A percentile compares a stretch with the other conserved stretches of the same genome.
Evolutionary conservation across 1,139 yeast species (phyloP).

Genomic region (Zhuliangozyma parablackwelliae): DNA sequence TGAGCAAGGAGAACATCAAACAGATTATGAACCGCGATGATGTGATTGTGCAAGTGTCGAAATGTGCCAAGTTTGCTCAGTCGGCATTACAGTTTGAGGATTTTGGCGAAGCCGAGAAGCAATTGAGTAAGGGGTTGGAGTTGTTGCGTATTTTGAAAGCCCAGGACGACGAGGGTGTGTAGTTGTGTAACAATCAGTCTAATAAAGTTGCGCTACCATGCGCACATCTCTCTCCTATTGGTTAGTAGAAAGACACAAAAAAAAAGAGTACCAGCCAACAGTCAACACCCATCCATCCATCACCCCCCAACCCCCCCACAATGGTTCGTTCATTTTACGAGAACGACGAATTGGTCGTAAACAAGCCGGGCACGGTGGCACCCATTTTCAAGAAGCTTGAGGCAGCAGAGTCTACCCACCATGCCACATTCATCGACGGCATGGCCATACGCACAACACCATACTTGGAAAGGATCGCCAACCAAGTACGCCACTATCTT

Average conservation of each 20-base stretch:
- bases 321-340: conserved; percentile 41
- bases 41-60: conserved; percentile 65
- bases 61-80: conserved; percentile 84
- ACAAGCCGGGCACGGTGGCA: conserved; percentile 46
- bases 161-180: conserved; percentile 7
- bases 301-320: too few relatives aligned
- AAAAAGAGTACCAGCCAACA: too few relatives aligned
- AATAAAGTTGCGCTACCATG: too few relatives aligned
- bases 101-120: conserved; percentile 72
- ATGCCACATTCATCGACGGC: conserved; percentile 44
- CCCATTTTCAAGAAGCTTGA: conserved; percentile 32
- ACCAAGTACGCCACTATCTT: conserved; percentile 31
- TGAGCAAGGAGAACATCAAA: conserved; percentile 43
- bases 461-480: conserved; percentile 37
- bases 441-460: conserved; percentile 50
- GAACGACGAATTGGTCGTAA: conserved; percentile 44
- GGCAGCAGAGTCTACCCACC: conserved; percentile 36
- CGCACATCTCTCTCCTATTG: too few relatives aligned
- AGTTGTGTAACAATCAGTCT: too few relatives aligned
- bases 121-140: conserved; percentile 60
- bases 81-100: conserved; percentile 95
- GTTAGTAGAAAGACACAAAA: too few relatives aligned
- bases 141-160: conserved; percentile 13
- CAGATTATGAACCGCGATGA: conserved; percentile 57
- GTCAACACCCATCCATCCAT: too few relatives aligned